A percentile compares a stretch with the other conserved stretches of the same genome.
These are phyloP conservation scores for Pichia cabralensis DNA, from an alignment of 805 yeast species.

Conservation along the genomic window DNA sequence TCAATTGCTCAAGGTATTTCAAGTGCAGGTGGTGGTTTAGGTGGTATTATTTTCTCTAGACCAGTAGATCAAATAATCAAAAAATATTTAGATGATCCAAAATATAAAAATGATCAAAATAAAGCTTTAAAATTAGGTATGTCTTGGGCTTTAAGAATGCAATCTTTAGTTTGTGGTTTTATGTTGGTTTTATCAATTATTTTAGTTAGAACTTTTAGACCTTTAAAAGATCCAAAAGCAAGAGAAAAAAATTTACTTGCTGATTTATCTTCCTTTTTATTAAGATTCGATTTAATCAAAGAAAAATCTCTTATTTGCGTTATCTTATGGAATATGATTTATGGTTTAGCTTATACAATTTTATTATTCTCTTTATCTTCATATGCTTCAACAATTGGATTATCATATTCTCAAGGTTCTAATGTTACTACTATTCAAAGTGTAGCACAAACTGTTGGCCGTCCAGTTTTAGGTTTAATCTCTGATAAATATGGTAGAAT, in stretches of 20 bases:
- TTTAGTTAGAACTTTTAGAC: conserved; percentile 17
- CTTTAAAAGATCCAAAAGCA: conserved; percentile 13
- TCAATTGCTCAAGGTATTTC: conserved; percentile 41
- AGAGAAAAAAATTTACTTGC: conserved; percentile 12
- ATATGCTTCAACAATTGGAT: conserved; percentile 40
- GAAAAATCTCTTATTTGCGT: conserved; percentile 19
- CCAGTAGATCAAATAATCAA: conserved; percentile 33
- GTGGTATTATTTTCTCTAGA: conserved; percentile 39
- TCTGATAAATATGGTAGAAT: conserved; percentile 40
- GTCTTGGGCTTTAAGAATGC: conserved; percentile 35
- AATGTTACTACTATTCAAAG: conserved; percentile 36
- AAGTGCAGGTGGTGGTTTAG: conserved; percentile 42
- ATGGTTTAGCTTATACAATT: conserved; percentile 26
- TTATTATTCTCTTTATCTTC: conserved; percentile 37
- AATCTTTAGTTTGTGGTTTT: conserved; percentile 26
- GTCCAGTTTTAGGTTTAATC: conserved; percentile 37
- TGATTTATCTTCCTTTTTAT: conserved; percentile 12
- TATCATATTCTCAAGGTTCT: conserved; percentile 35
- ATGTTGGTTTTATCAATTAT: conserved; percentile 14
- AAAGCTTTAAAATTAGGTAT: conserved; percentile 7
- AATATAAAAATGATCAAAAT: conserved; percentile 21
- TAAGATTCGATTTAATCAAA: conserved; percentile 11
- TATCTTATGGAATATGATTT: conserved; percentile 17
- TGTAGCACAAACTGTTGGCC: conserved; percentile 38
- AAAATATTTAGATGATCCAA: conserved; percentile 23